Percentiles rank a stretch among this genome's conserved stretches.
phyloP scores from a whole-genome alignment of 2,329 filamentous ascomycete species.

The Sarocladium kiliense region DNA sequence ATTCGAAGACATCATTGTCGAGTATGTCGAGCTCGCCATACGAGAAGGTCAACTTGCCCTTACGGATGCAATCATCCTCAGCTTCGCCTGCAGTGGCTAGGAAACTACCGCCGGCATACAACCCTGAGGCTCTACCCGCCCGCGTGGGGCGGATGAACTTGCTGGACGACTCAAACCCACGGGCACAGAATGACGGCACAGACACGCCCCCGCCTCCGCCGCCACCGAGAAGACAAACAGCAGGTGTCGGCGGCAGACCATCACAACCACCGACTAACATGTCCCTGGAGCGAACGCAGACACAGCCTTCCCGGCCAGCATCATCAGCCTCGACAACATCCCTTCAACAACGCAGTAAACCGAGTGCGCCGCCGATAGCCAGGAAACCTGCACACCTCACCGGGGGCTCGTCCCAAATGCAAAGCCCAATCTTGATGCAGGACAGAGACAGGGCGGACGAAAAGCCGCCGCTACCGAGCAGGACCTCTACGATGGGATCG shows the following conservation, averaged over 20 bases:
- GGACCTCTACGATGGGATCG: neutral
- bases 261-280: neutral
- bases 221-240: constrained; percentile 36
- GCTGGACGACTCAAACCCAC: constrained; percentile 30
- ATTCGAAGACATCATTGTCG: constrained; percentile 48
- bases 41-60: constrained; percentile 50
- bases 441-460: neutral
- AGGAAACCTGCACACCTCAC: constrained; percentile 56
- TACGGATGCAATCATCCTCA: constrained; percentile 37
- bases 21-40: constrained; percentile 56
- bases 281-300: constrained; percentile 15
- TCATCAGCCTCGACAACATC: constrained; percentile 28
- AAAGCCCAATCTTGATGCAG: constrained; percentile 9
- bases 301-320: constrained; percentile 23
- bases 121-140: constrained; percentile 39
- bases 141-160: constrained; percentile 40
- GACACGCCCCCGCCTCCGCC: constrained; percentile 29
- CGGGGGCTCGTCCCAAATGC: neutral
- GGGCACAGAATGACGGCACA: constrained; percentile 8
- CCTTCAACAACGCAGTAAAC: constrained; percentile 29
- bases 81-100: constrained; percentile 32
- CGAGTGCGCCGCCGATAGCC: constrained; percentile 51
- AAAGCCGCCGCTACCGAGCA: constrained; percentile 3
- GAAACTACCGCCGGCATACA: constrained; percentile 47
- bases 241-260: constrained; percentile 13